These are phyloP conservation scores for Ophioceras dolichostomum DNA, from an alignment of 2,329 filamentous ascomycete genomes.

Conservation along the genomic window DNA sequence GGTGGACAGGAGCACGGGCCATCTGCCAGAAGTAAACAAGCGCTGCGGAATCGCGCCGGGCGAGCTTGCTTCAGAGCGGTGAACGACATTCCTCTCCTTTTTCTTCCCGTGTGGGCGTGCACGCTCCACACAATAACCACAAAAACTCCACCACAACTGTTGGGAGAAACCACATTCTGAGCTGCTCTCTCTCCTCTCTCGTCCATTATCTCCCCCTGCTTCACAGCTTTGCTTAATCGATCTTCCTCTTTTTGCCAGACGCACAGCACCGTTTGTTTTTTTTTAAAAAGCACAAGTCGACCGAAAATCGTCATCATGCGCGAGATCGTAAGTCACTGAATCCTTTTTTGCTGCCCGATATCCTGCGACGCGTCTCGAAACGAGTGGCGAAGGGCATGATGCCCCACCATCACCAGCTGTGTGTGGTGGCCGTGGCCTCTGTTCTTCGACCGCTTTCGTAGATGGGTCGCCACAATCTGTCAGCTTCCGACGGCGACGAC, in stretches of 20 bases:
- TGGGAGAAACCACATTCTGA: slow-evolving; percentile 3
- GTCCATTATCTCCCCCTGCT: background rate
- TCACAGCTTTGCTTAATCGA: slow-evolving; percentile 6
- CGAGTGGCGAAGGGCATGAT: slow-evolving; percentile 9
- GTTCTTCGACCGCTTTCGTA: no score
- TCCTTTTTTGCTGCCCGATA: no score
- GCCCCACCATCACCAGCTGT: slow-evolving; percentile 12
- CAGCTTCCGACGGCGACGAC: background rate
- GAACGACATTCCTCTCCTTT: background rate
- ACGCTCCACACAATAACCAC: slow-evolving; percentile 2
- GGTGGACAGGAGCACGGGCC: slow-evolving; percentile 1
- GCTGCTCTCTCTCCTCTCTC: background rate
- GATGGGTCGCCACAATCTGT: no score
- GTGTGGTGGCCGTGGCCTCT: no score
- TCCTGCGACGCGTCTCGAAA: slow-evolving; percentile 11
- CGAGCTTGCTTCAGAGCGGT: background rate
- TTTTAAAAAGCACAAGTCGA: no score
- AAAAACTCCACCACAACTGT: slow-evolving; percentile 1
- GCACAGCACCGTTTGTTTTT: background rate
- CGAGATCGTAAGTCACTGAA: slow-evolving; percentile 59
- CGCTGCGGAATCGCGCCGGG: background rate
- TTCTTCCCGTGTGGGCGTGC: slow-evolving; percentile 1
- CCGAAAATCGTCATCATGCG: slow-evolving; percentile 44
- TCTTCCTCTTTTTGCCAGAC: slow-evolving; percentile 8
- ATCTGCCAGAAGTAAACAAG: slow-evolving; percentile 3